Conservation (phyloP, 768 basidiomycete genomes). For the Lactarius hengduanensis region DNA sequence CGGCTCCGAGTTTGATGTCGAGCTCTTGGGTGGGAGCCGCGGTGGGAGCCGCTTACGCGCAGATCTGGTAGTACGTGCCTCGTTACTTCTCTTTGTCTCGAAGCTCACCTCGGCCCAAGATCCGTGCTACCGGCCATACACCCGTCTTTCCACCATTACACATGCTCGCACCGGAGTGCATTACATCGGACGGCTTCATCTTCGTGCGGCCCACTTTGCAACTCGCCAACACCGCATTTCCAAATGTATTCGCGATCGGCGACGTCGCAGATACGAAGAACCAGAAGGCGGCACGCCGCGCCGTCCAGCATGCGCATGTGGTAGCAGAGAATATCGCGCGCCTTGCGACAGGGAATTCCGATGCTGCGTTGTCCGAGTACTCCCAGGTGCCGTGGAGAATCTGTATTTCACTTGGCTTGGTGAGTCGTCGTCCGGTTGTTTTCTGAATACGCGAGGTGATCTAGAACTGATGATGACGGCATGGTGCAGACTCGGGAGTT, state of each 20-base stretch:
- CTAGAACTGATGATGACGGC: not conserved
- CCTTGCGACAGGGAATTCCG: constrained; percentile 17
- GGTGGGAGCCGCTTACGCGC: constrained; percentile 23
- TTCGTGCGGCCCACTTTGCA: constrained; percentile 34
- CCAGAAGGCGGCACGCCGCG: constrained; percentile 32
- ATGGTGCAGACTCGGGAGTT: constrained; percentile 29
- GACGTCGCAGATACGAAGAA: constrained; percentile 34
- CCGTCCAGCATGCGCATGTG: constrained; percentile 29
- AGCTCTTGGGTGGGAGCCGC: constrained; percentile 28
- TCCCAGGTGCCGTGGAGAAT: constrained; percentile 22
- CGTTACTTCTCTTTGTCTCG: not conserved
- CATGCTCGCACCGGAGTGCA: constrained; percentile 30
- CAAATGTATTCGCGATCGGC: constrained; percentile 33
- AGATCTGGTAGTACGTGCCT: constrained; percentile 29
- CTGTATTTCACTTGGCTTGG: constrained; percentile 32
- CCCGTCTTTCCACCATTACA: constrained; percentile 34
- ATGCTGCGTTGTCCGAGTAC: constrained; percentile 1
- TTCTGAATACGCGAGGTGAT: not conserved
- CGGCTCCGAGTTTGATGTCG: constrained; percentile 27
- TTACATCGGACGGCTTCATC: constrained; percentile 28
- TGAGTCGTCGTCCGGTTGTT: constrained; percentile 11
- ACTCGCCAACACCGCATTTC: constrained; percentile 26
- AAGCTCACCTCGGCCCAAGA: constrained; percentile 25
- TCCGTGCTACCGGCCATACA: constrained; percentile 36
- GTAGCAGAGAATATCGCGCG: constrained; percentile 30